A percentile compares a stretch with the other conserved stretches of the same genome.
Conservation (phyloP, 1,284 basidiomycete species). For the Thecaphora thlaspeos region DNA sequence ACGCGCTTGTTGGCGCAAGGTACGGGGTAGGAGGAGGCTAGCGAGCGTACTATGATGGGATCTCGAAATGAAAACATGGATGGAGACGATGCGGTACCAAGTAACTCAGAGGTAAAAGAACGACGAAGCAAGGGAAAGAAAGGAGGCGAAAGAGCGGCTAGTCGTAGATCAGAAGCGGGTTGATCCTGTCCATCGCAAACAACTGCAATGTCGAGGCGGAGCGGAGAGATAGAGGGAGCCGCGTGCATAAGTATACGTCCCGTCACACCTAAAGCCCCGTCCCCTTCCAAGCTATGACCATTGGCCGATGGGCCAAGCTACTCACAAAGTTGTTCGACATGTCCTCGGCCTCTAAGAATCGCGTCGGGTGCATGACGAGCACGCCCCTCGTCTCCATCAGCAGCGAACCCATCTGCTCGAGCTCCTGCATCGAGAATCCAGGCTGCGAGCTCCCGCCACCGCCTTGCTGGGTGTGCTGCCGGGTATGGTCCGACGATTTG, state of each 20-base stretch:
- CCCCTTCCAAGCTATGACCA: no score
- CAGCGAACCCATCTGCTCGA: slow-evolving; percentile 50
- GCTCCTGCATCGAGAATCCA: slow-evolving; percentile 37
- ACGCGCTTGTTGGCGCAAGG: slow-evolving; percentile 20
- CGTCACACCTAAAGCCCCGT: no score
- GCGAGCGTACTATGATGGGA: no score
- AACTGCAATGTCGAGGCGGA: slow-evolving; percentile 13
- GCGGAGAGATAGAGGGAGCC: no score
- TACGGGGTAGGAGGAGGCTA: no score
- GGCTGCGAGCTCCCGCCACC: slow-evolving; percentile 1
- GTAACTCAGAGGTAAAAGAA: no score
- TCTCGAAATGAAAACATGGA: no score
- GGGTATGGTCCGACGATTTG: no score
- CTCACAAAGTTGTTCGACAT: slow-evolving; percentile 37
- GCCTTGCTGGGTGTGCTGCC: background rate
- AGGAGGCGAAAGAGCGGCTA: slow-evolving; percentile 1
- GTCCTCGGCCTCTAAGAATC: slow-evolving; percentile 54
- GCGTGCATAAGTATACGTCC: no score
- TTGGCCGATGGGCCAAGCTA: no score
- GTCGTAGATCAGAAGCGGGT: slow-evolving; percentile 42
- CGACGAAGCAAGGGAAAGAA: background rate
- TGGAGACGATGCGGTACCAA: no score
- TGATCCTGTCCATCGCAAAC: slow-evolving; percentile 52
- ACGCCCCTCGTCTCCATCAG: slow-evolving; percentile 44
- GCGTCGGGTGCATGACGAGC: slow-evolving; percentile 46